phyloP scores from a whole-genome alignment of 225 moss, liverwort and hornwort genomes.

The Asterella californica region DNA sequence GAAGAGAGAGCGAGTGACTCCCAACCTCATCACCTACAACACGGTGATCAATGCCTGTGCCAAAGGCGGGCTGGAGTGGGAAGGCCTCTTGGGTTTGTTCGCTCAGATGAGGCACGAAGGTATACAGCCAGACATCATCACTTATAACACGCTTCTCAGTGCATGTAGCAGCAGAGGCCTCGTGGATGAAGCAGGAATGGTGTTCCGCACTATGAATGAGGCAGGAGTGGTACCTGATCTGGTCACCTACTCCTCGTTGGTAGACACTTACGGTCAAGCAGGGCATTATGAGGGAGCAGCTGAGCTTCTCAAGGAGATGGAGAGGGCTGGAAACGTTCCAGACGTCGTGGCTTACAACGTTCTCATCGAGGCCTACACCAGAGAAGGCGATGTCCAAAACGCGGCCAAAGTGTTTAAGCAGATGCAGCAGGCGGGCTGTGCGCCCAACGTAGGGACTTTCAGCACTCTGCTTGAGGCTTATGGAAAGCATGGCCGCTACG shows the following conservation, averaged over 20 bases:
- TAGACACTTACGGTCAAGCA: conserved; percentile 86
- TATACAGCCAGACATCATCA: conserved; percentile 97
- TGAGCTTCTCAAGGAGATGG: conserved; percentile 87
- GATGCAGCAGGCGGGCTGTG: conserved; percentile 93
- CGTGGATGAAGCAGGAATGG: conserved; percentile 97
- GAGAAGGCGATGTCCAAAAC: conserved; percentile 50
- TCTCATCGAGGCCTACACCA: conserved; percentile 75
- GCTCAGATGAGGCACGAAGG: conserved; percentile 99
- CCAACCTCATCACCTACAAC: conserved; percentile 93
- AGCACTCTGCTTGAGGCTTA: conserved; percentile 86
- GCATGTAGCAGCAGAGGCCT: conserved; percentile 96
- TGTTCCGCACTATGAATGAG: conserved; percentile 99
- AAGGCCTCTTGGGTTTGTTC: conserved; percentile 89
- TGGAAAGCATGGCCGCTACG: conserved; percentile 90
- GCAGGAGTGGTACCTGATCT: conserved; percentile 93
- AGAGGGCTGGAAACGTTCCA: conserved; percentile 87
- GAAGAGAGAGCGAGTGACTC: conserved; percentile 93
- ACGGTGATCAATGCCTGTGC: conserved; percentile 98
- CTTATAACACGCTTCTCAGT: conserved; percentile 90
- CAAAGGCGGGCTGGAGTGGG: conserved; percentile 96
- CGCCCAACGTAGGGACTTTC: conserved; percentile 84
- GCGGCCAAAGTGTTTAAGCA: conserved; percentile 80
- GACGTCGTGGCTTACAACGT: conserved; percentile 96
- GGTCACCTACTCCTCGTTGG: conserved; percentile 84
- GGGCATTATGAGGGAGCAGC: conserved; percentile 72